A percentile compares a stretch with the other conserved stretches of the same genome.
Evolutionary conservation across 345 rosid species (phyloP).

Genomic region (Lepidium africanum): DNA sequence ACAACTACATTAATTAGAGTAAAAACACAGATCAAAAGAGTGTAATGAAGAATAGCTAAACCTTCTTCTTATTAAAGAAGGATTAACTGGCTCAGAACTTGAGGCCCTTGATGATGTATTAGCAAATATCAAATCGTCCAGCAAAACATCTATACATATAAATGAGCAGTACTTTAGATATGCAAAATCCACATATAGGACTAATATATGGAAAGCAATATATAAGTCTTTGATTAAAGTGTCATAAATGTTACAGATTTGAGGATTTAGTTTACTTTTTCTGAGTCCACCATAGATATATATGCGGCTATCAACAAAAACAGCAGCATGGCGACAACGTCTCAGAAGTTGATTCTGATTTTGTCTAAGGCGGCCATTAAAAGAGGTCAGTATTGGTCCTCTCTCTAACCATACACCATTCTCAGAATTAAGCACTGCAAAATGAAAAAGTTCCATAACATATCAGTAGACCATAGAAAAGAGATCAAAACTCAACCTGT

Average conservation of each 20-base stretch:
- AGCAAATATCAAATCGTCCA: slow-evolving; percentile 60
- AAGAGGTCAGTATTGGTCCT: slow-evolving; percentile 45
- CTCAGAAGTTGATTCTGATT: slow-evolving; percentile 54
- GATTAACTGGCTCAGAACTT: slow-evolving; percentile 25
- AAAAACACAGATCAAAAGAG: background rate
- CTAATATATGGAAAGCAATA: background rate
- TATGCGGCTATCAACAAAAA: slow-evolving; percentile 56
- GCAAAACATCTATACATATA: slow-evolving; percentile 48
- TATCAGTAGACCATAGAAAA: too few relatives aligned
- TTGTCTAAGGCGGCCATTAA: slow-evolving; percentile 33
- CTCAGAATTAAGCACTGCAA: slow-evolving; percentile 67
- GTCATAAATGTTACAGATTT: background rate
- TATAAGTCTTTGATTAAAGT: background rate
- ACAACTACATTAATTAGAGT: background rate
- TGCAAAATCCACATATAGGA: background rate
- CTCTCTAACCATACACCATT: slow-evolving; percentile 71
- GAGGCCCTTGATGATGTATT: slow-evolving; percentile 44
- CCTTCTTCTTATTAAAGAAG: slow-evolving; percentile 43
- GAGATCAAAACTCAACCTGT: background rate
- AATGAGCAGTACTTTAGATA: background rate
- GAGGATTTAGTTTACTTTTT: slow-evolving; percentile 43
- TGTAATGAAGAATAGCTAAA: slow-evolving; percentile 5
- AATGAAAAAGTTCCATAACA: background rate
- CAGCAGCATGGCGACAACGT: slow-evolving; percentile 80
- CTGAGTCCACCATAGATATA: slow-evolving; percentile 69